Conservation (phyloP, 768 basidiomycete genomes). For the Naganishia onofrii region DNA sequence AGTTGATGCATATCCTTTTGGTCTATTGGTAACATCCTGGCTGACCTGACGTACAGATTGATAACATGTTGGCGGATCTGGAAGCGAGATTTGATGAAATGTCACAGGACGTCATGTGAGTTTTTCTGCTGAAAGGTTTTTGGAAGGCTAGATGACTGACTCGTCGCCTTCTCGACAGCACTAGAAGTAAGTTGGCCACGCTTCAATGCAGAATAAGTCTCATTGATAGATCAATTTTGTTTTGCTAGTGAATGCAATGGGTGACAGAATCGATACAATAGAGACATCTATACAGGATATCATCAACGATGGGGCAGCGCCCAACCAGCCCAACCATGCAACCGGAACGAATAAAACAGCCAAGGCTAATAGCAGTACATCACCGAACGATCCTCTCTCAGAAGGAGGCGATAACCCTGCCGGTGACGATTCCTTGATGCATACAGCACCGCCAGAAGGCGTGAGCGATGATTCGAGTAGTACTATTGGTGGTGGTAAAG, state of each 20-base stretch:
- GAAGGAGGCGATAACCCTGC: background rate
- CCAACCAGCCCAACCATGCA: slow-evolving; percentile 10
- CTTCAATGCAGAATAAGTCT: background rate
- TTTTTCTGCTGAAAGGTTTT: slow-evolving; percentile 56
- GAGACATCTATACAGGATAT: slow-evolving; percentile 90
- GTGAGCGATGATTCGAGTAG: slow-evolving; percentile 17
- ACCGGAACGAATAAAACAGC: background rate
- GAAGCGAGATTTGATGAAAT: slow-evolving; percentile 88
- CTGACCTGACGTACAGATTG: slow-evolving; percentile 62
- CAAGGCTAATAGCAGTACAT: background rate
- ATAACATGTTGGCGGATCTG: slow-evolving; percentile 80
- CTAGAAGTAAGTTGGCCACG: slow-evolving; percentile 28
- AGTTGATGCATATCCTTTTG: slow-evolving; percentile 47
- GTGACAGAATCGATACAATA: slow-evolving; percentile 79
- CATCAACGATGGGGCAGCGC: slow-evolving; percentile 74
- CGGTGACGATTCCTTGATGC: slow-evolving; percentile 1
- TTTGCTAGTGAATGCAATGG: slow-evolving; percentile 82
- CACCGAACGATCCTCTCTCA: background rate
- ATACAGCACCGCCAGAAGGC: slow-evolving; percentile 4
- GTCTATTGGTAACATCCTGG: background rate
- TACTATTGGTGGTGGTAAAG: background rate
- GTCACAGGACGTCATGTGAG: slow-evolving; percentile 74
- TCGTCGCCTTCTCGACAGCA: slow-evolving; percentile 25
- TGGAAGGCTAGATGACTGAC: slow-evolving; percentile 18
- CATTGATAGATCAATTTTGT: slow-evolving; percentile 14